Evolutionary conservation across 1,284 basidiomycete genomes (phyloP), one percentile per base, ranked within the genome.

Genomic region (Leccinum griseonigrum): DNA sequence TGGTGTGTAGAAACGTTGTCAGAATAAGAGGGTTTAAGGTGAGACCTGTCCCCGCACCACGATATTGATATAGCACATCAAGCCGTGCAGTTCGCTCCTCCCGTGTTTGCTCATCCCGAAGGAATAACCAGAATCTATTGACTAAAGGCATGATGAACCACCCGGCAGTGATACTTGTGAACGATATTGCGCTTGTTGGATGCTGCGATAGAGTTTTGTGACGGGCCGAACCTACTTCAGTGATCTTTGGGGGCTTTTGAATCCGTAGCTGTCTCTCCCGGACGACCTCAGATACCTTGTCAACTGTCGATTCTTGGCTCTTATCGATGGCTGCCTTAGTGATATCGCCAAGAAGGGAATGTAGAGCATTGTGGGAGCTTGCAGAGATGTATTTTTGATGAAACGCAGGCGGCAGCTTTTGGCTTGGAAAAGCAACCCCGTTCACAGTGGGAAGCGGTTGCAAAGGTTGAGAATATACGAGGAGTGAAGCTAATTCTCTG

Each of bases 101-200:
- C 32, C 91, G 82, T 8, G 83, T 82, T 65, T 90, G 85, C 68
- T 92, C 88, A 68, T 95, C 92, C 14, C 91, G 85, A 51, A 95
- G 83, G 75, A 94, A 92, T n/a, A 84, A 72, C 92, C 94, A 97
- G 75, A 98, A 97, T 8, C 90, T 86, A 68, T 94, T 92, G 72
- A 98, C 83, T 34, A 98, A 79, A 0, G 97, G 97, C 59, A 90
- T 85, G 58, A 97, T 83, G 75, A 97, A 97, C 74, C 78, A 88
- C 70, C 94, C 92, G 1, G 91, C 91, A 0, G 93, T 93, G 29
- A 97, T 78, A 53, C 85, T 81, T n/a, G 85, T 87, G 76, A 91
- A 96, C 0, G 81, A 77, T 46, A 69, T 78, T 75, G 52, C 62
- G 61, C 11, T 67, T 56, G 54, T 70, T 61, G 60, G 69, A 54